Conservation (phyloP, 805 yeast species). For the Candida succiphila region DNA sequence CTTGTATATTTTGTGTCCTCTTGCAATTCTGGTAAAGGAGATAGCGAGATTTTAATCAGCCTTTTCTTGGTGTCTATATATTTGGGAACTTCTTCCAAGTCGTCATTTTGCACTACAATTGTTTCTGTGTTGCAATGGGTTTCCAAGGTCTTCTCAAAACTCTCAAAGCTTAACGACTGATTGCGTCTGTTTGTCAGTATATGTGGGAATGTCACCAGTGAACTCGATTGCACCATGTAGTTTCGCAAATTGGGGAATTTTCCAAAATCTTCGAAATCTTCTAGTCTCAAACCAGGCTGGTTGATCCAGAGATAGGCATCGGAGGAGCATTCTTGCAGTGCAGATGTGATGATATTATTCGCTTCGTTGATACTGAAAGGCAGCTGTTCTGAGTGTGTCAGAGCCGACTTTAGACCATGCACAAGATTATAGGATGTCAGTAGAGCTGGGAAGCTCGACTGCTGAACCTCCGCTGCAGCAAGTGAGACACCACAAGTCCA, state of each 20-base stretch:
- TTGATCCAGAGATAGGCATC: conserved; percentile 48
- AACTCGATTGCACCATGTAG: conserved; percentile 46
- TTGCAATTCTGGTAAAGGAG: conserved; percentile 37
- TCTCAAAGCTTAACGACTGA: conserved; percentile 30
- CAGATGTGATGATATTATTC: conserved; percentile 8
- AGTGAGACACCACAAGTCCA: neutral
- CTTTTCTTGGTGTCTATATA: conserved; percentile 59
- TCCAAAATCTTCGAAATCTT: conserved; percentile 33
- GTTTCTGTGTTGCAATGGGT: conserved; percentile 43
- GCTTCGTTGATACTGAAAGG: conserved; percentile 20
- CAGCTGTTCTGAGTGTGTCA: conserved; percentile 19
- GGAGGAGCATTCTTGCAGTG: conserved; percentile 32
- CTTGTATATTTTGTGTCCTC: too few relatives aligned
- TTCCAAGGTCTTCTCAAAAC: conserved; percentile 30
- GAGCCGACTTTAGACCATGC: conserved; percentile 18
- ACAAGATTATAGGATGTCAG: conserved; percentile 16
- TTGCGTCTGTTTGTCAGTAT: conserved; percentile 23
- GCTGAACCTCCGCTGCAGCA: neutral
- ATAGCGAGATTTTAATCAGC: conserved; percentile 49
- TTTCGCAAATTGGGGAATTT: conserved; percentile 40
- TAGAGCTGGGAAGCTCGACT: conserved; percentile 15
- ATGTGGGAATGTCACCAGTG: conserved; percentile 50
- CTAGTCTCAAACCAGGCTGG: conserved; percentile 40
- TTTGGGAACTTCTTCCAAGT: conserved; percentile 34
- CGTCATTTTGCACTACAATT: conserved; percentile 26